Conservation (phyloP, 139 green algal genomes). For the Coccomyxa sp. region DNA sequence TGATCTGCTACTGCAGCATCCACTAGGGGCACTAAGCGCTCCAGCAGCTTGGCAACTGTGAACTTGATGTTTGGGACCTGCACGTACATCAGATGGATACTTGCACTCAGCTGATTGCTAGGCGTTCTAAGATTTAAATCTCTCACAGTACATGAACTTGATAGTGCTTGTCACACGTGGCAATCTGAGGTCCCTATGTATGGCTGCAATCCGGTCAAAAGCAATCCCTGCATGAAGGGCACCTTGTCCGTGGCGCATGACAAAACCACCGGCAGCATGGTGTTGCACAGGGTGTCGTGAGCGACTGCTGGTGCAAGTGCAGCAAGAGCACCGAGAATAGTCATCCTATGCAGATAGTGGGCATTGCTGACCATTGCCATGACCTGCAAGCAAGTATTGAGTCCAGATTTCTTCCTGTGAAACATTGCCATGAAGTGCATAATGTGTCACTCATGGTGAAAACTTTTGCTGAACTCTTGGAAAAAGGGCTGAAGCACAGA, state of each 20-base stretch:
- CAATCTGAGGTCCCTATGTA: no score
- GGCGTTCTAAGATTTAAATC: neutral
- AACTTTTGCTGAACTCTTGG: neutral
- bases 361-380: conserved; percentile 52
- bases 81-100: no score
- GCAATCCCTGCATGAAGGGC: neutral
- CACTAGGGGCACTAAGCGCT: conserved; percentile 71
- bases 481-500: conserved; percentile 15
- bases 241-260: conserved; percentile 75
- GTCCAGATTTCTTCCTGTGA: neutral
- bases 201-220: neutral
- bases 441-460: neutral
- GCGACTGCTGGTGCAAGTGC: conserved; percentile 74
- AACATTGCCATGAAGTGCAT: neutral
- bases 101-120: neutral
- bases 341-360: conserved; percentile 98
- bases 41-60: conserved; percentile 89
- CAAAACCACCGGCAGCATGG: conserved; percentile 89
- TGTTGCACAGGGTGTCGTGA: conserved; percentile 72
- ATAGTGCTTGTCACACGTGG: neutral
- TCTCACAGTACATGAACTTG: neutral
- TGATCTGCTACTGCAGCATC: conserved; percentile 60
- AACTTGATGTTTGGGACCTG: conserved; percentile 91
- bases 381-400: conserved; percentile 22
- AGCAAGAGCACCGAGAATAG: conserved; percentile 76